Base-by-base conservation (phyloP, 768 basidiomycete genomes). In the Ramaria sp. region DNA sequence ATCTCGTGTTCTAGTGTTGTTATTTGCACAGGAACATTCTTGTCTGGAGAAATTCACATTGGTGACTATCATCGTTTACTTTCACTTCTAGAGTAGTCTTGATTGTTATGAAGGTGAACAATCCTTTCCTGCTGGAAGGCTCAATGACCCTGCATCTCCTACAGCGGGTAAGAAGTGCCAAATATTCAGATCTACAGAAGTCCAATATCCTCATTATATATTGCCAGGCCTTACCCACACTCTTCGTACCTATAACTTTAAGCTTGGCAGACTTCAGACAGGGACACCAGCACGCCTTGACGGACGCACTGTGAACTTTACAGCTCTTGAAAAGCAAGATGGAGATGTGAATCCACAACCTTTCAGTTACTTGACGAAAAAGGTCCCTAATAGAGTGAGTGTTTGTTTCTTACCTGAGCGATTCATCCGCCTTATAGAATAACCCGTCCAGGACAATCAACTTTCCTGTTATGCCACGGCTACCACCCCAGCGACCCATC, bases 41-140 rank as follows among this genome's bases (percentile, higher is more conserved):
- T 95, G 24, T 86, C 86, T 2, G 92, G 89, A 11, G 89, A 94
- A 70, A 91, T 93, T 46, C 91, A 94, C 64, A 88, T 95, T 47
- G 91, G 90, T 83, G 30, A 31, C 15, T 31, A 12, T 12, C 5
- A 10, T 20, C 10, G n/a, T 39, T 50, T 63, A 27, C 67, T 51
- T 24, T 7, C 10, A 30, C 41, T 53, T 24, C 39, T 31, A 0
- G 10, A 27, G 12, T 19, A 58, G 38, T 39, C 12, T 46, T 41
- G 11, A 17, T 47, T 49, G 33, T 17, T 38, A 19, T 7, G 24
- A 10, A 37, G 17, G 38, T 41, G 24, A 5, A 9, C n/a, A 34
- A 51, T 50, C 49, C 12, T 56, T 59, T 38, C 55, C 55, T 39
- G 38, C 38, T 1, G 53, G 38, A 11, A 20, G 51, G 51, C 42